These are phyloP conservation scores for Phoma sp. DNA, from an alignment of 2,329 filamentous ascomycete species.

Conservation along the genomic window DNA sequence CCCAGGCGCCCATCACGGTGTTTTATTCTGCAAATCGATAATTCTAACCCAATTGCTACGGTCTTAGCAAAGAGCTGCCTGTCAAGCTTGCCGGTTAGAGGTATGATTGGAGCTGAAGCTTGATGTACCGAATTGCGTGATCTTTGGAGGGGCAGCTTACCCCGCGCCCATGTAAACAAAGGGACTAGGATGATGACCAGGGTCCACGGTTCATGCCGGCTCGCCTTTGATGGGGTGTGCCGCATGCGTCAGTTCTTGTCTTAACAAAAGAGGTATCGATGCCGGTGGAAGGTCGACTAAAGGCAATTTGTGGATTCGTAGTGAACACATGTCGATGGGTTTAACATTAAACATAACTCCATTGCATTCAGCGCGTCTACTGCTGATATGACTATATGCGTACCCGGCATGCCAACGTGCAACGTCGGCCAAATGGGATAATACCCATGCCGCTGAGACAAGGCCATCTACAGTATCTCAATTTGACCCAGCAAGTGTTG, in stretches of 20 bases:
- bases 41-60: neutral
- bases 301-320: neutral
- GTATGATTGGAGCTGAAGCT: slow-evolving; percentile 7
- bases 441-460: neutral
- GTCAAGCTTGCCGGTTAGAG: slow-evolving; percentile 8
- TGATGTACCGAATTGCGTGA: slow-evolving; percentile 13
- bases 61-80: neutral
- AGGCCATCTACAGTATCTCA: slow-evolving; percentile 3
- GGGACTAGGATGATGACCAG: slow-evolving; percentile 3
- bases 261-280: no score
- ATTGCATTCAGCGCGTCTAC: neutral
- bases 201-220: slow-evolving; percentile 1
- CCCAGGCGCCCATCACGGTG: neutral
- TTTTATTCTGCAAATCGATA: neutral
- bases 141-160: slow-evolving; percentile 13
- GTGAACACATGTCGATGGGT: neutral
- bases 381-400: neutral
- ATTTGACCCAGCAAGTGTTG: slow-evolving; percentile 13
- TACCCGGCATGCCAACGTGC: neutral
- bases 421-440: neutral
- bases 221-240: no score
- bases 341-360: neutral
- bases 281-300: no score
- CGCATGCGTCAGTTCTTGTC: no score
- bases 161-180: slow-evolving; percentile 15